phyloP scores from a whole-genome alignment of 2,329 filamentous ascomycete genomes.

The Penicillium capsulatum region DNA sequence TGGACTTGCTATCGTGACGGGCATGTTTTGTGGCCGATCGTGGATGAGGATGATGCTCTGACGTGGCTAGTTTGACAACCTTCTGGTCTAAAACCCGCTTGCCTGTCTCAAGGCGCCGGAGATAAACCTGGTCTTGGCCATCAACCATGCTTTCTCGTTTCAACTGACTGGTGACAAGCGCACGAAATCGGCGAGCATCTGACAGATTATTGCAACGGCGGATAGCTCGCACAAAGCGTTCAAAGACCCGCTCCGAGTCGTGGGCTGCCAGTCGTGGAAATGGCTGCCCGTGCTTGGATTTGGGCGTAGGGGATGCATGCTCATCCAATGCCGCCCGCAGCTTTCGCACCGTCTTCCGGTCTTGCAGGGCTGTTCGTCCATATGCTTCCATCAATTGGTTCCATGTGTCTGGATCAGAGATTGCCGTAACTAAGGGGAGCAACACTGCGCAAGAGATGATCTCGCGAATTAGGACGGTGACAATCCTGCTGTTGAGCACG shows the following conservation, averaged over 20 bases:
- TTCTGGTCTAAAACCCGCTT: conserved; percentile 85
- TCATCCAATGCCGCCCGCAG: conserved; percentile 88
- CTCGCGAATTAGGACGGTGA: conserved; percentile 77
- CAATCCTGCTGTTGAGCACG: conserved; percentile 73
- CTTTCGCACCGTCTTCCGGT: conserved; percentile 89
- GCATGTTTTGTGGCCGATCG: conserved; percentile 28
- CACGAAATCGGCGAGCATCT: conserved; percentile 86
- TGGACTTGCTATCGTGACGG: conserved; percentile 48
- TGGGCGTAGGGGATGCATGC: conserved; percentile 79
- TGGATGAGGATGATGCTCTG: conserved; percentile 48
- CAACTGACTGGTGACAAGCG: conserved; percentile 85
- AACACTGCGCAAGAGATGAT: conserved; percentile 91
- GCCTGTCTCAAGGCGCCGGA: conserved; percentile 85
- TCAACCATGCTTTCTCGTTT: conserved; percentile 77
- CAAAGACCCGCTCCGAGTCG: conserved; percentile 88
- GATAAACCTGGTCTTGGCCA: conserved; percentile 76
- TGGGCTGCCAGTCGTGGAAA: conserved; percentile 76
- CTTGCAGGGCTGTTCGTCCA: conserved; percentile 81
- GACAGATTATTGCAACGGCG: conserved; percentile 85
- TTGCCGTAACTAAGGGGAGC: conserved; percentile 69
- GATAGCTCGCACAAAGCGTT: conserved; percentile 87
- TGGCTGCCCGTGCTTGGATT: conserved; percentile 57
- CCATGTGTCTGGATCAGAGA: conserved; percentile 94
- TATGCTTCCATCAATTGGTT: conserved; percentile 93
- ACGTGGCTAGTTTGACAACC: conserved; percentile 72